phyloP scores from a whole-genome alignment of 345 rosid genomes.

The Eucalyptus lansdowneana region DNA sequence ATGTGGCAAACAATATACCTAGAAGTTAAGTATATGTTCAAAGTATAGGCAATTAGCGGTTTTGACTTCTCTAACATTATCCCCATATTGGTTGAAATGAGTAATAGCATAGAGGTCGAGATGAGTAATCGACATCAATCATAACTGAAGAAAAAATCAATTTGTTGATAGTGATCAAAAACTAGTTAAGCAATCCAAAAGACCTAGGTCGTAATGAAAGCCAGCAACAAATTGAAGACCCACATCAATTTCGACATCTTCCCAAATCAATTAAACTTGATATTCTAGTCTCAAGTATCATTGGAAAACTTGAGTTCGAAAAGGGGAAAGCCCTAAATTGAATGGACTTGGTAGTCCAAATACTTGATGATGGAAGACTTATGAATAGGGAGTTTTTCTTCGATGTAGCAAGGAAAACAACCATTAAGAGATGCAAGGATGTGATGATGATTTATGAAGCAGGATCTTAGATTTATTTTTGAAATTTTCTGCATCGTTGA shows the following conservation, averaged over 20 bases:
- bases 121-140: neutral
- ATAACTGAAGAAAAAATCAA: too few species aligned
- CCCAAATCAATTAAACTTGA: neutral
- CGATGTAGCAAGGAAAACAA: neutral
- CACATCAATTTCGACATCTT: neutral
- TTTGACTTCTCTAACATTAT: neutral
- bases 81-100: neutral
- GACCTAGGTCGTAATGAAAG: too few species aligned
- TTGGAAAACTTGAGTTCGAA: neutral
- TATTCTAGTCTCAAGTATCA: neutral
- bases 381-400: too few species aligned
- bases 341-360: neutral
- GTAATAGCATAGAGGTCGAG: neutral
- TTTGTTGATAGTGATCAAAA: too few species aligned
- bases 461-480: fast-evolving
- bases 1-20: neutral
- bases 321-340: neutral
- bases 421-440: neutral
- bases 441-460: too few species aligned
- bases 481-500: too few species aligned
- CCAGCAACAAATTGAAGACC: neutral
- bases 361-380: neutral
- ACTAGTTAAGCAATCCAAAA: neutral
- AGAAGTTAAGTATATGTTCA: neutral
- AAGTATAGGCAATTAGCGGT: neutral